Evolutionary conservation across 2,329 filamentous ascomycete genomes (phyloP).

Genomic region (Knoxdaviesia capensis): DNA sequence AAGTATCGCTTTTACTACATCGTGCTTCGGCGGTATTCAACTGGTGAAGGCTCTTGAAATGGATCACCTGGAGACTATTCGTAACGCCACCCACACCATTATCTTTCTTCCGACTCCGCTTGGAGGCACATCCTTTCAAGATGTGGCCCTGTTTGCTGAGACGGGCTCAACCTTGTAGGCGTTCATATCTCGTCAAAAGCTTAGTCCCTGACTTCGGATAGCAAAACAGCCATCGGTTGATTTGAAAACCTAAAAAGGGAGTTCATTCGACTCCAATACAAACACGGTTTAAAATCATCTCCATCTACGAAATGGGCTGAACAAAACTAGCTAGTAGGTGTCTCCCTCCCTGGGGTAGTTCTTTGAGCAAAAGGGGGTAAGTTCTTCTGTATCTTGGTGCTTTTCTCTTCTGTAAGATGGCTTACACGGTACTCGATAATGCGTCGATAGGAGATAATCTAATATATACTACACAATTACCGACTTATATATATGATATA

Average conservation of each 20-base stretch:
- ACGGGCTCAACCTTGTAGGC: constrained; percentile 5
- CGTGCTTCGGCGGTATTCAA: no score
- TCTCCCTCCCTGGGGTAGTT: constrained; percentile 5
- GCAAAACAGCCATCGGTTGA: constrained; percentile 5
- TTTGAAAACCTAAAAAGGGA: constrained; percentile 6
- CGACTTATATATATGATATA: background rate
- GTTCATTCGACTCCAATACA: constrained; percentile 7
- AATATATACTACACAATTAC: no score
- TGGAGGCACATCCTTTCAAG: constrained; percentile 9
- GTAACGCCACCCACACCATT: constrained; percentile 7
- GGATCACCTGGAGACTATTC: constrained; percentile 4
- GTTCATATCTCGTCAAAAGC: constrained; percentile 3
- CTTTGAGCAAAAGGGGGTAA: constrained; percentile 5
- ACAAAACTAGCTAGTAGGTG: constrained; percentile 7
- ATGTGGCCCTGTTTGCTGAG: constrained; percentile 8
- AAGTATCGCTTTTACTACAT: constrained; percentile 12
- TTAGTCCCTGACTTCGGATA: constrained; percentile 6
- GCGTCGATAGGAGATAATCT: no score
- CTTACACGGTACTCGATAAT: no score
- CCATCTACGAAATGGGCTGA: constrained; percentile 8
- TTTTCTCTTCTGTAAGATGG: no score
- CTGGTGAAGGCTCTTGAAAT: constrained; percentile 10
- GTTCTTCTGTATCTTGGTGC: no score
- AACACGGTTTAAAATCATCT: constrained; percentile 4
- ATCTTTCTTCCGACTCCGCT: constrained; percentile 13